Evolutionary conservation across 2,329 filamentous ascomycete species (phyloP), one percentile per base, ranked within the genome.

Genomic region (Xylaria digitata): DNA sequence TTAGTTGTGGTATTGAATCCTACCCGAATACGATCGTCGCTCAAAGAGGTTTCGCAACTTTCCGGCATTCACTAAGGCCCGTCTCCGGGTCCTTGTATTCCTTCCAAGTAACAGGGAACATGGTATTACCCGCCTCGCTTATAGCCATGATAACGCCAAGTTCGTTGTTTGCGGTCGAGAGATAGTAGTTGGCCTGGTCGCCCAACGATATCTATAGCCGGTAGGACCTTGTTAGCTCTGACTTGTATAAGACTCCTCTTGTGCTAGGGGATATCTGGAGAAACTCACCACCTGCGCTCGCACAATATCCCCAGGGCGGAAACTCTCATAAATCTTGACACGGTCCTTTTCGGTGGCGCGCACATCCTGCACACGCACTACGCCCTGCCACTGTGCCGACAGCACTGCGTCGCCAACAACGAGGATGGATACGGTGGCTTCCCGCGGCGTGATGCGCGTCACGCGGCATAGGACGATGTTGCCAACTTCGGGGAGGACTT

Each of bases 331-430:
- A 70, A 98, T 92, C 78, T 92, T 93, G 49, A 97, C 93, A 73
- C 93, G 92, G 78, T 98, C 96, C 82, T 97, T 97, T 82, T 99
- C 96, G 19, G 96, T 97, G 2, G 94, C 93, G 63, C 96, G 87
- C 40, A 99, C 93, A 77, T 99, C 96, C 81, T 98, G 95, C 69
- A 90, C 89, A 19, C 94, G 87, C 67, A 97, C 94, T 68, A 96
- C 82, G 4, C 92, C 94, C 80, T 93, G 91, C 87, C 94, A 96
- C 72, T 94, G 91, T 57, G 93, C 91, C 72, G 92, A 87, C 68
- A 92, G 84, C 46, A 92, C 90, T 11, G 86, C 86, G 74, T 90
- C 85, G 64, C 92, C 89, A 30, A 97, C 91, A 66, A 95, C 91
- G 66, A 97, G 86, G 72, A 98, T 97, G 23, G 91, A 90, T 61